Conservation (phyloP, 768 basidiomycete genomes). For the Termitomyces sp. region DNA sequence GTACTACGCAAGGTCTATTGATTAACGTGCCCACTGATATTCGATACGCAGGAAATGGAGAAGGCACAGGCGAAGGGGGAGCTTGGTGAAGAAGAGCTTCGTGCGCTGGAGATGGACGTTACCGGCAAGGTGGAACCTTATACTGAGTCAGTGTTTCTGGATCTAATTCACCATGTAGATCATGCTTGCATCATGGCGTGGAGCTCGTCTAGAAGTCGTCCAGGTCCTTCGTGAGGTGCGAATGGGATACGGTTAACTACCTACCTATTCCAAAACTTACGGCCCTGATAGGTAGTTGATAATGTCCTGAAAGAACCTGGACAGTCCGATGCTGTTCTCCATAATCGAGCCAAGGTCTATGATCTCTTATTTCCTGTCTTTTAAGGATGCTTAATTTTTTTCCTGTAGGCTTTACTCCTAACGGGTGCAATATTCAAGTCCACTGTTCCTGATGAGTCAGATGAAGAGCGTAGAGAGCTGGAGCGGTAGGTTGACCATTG, state of each 20-base stretch:
- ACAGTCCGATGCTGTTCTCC: constrained; percentile 60
- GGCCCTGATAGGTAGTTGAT: constrained; percentile 56
- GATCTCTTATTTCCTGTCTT: not conserved
- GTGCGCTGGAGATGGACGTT: constrained; percentile 86
- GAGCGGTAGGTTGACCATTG: constrained; percentile 59
- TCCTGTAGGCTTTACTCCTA: constrained; percentile 68
- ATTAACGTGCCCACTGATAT: not conserved
- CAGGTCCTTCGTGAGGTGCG: constrained; percentile 73
- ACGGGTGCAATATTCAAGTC: constrained; percentile 89
- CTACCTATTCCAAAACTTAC: not conserved
- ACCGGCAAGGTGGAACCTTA: constrained; percentile 71
- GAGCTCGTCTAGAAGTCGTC: constrained; percentile 90
- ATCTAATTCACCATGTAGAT: constrained; percentile 41
- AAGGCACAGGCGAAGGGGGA: constrained; percentile 87
- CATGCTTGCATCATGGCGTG: constrained; percentile 96
- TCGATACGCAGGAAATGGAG: constrained; percentile 65
- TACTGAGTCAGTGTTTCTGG: not conserved
- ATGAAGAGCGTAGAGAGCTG: constrained; percentile 90
- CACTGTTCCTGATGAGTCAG: constrained; percentile 81
- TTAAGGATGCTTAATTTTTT: not conserved
- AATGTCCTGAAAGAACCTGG: constrained; percentile 79
- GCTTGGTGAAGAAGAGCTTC: constrained; percentile 76
- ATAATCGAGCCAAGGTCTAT: constrained; percentile 80
- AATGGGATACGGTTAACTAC: not conserved
- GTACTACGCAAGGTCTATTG: constrained; percentile 4